These are phyloP conservation scores for Sphagnum contortum DNA, from an alignment of 225 moss, liverwort and hornwort species.

Conservation along the genomic window DNA sequence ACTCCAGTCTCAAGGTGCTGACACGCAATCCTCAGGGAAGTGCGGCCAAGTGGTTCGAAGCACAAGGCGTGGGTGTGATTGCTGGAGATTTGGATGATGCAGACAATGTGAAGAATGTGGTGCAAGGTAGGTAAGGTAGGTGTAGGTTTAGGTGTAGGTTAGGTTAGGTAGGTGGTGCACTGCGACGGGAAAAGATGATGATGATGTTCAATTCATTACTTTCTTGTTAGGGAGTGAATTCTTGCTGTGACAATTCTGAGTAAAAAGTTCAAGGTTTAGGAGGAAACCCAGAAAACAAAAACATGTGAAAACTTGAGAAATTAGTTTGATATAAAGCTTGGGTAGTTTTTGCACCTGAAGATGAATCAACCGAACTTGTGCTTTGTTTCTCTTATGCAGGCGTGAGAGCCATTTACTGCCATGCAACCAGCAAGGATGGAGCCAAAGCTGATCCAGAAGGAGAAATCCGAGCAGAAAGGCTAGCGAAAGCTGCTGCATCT, in stretches of 20 bases:
- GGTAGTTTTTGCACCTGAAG: too few relatives aligned
- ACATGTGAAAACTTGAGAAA: too few relatives aligned
- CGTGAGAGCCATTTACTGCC: constrained; percentile 48
- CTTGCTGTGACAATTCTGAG: too few relatives aligned
- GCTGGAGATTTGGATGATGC: constrained; percentile 41
- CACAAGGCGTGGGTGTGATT: constrained; percentile 22
- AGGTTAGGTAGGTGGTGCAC: too few relatives aligned
- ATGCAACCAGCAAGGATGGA: constrained; percentile 57
- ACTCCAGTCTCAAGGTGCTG: constrained; percentile 28
- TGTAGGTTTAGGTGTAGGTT: too few relatives aligned
- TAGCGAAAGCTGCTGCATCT: constrained; percentile 38
- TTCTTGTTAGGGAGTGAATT: too few relatives aligned
- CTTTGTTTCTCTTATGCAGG: constrained; percentile 9
- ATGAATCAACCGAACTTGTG: too few relatives aligned
- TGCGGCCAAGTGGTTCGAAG: constrained; percentile 21
- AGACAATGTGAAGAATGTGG: constrained; percentile 6
- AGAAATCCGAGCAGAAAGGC: constrained; percentile 35
- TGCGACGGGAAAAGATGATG: too few relatives aligned
- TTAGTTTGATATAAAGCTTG: too few relatives aligned
- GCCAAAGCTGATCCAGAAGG: constrained; percentile 48
- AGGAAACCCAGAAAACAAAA: too few relatives aligned
- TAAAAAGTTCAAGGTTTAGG: too few relatives aligned
- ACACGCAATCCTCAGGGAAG: constrained; percentile 29
- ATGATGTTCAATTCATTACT: too few relatives aligned
- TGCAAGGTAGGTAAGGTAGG: constrained; percentile 17